Base-by-base conservation (phyloP, 352 stramenopile species). In the Globisporangium splendens region DNA sequence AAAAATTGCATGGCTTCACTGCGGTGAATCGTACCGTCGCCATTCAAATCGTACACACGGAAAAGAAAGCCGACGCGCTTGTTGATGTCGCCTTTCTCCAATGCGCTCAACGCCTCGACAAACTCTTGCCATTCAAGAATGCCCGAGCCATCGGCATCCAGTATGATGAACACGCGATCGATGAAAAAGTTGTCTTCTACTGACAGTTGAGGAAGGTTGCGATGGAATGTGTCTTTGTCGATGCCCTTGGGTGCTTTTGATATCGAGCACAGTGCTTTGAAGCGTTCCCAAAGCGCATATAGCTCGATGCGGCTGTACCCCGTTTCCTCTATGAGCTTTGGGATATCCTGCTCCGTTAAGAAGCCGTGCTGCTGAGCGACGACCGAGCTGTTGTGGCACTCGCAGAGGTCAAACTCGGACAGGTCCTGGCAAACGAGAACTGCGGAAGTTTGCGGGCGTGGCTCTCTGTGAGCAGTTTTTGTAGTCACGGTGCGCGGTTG, bases 101-200 rank as follows among this genome's bases (percentile, higher is more conserved):
- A 61, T 20, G 79, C 72, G 33, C 74, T 80, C 28, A 92, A 72
- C 28, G 82, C 82, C 7, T 78, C 74, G 46, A 92, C 70, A 43
- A 92, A 92, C 61, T 92, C 78, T 0, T 75, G 61, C 82, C 82
- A 92, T 38, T 92, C 78, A 18, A 92, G 68, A 31, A 77, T 72
- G 5, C 77, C 78, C 0, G 77, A 87, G 18, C 78, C 65, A 31
- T 92, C 78, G 0, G 68, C 69, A 51, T 90, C 82, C 4, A 92
- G 67, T 3, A 88, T 81, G 14, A 78, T 57, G 46, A 89, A 90
- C 6, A 88, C 74, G 21, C 82, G 73, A 53, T 91, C 77, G 11
- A 90, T 72, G 56, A 92, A 92, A 60, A 87, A 72, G n/a, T 83
- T 55, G 41, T 92, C 82, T 62, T 92, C 82, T 12, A 82, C 66